Base-by-base conservation (phyloP, 1,284 basidiomycete genomes). In the Cutaneotrichosporon dermatis region DNA sequence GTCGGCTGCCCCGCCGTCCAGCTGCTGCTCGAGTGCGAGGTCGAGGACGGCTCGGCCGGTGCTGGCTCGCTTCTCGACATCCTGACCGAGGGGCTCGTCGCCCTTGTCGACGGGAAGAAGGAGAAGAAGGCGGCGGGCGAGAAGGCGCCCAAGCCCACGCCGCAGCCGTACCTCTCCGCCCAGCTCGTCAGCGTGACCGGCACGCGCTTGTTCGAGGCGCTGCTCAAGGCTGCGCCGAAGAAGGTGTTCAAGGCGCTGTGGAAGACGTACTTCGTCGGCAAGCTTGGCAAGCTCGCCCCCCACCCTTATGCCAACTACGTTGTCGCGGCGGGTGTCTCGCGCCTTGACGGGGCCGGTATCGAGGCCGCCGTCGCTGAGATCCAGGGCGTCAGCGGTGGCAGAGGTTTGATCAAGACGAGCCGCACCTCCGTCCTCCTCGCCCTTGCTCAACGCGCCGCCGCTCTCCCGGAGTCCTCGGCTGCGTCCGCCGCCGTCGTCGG, bases 251-350 rank as follows among this genome's bases (percentile, higher is more conserved):
- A 79, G 37, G 70, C 81, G 0, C 70, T 96, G 5, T 96, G 92
- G 92, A 70, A 76, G 4, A 82, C 83, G 0, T 94, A 95, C 76
- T 88, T 97, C 70, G 75, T 79, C 25, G 76, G 85, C 25, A 89
- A 87, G 66, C 79, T 94, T 44, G 77, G 82, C 6, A 85, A 87
- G 62, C 80, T 95, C 34, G 85, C 79, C 82, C n/a, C n/a, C 10
- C 93, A 97, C 76, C 91, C 92, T 1, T 89, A 92, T 3, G 90
- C 89, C 25, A 96, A 96, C 73, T 97, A 92, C 69, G 91, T 95
- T 12, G 82, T 92, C 6, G 88, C 91, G 0, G 88, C 86, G 69
- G 88, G 86, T 0, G 65, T 94, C 12, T 83, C 84, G 53, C 81
- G 89, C 43, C 74, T 86, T 15, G 80, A 82, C 36, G 76, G 74